Base-by-base conservation (phyloP, 73 alveolate genomes). In the Uronychia setigera region DNA sequence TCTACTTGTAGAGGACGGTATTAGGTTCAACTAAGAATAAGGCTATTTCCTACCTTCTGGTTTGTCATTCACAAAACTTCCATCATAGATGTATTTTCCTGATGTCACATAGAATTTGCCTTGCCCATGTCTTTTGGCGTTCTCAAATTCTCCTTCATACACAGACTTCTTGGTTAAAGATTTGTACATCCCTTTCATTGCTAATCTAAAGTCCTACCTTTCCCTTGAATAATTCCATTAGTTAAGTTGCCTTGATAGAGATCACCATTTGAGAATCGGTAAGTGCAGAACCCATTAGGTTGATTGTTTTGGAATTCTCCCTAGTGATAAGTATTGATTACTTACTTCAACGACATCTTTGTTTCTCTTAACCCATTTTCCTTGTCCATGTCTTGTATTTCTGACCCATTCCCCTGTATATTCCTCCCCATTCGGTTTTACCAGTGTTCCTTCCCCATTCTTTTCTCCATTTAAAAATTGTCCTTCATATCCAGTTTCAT, bases 401-500 rank as follows among this genome's bases (percentile, higher is more conserved):
- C 35, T 34, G 19, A 19, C 1, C 90, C 90, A 83, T 29, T 83
- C 79, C 1, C 90, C 90, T 0, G 31, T 32, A 33, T 83, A 83
- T 31, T 78, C 29, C 67, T 83, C 90, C 1, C 90, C 90, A 33
- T 83, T 76, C 1, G 78, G 79, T 30, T 74, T 83, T 26, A 59
- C 46, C 1, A 74, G 77, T 30, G 84, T 92, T 58, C 99, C 99
- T 78, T 91, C 79, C 57, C 99, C 99, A 81, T 95, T 82, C 78
- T 85, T 85, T 59, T 90, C 92, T 0, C 96, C 97, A 32, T 87
- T 81, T 33, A 35, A 31, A 32, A 88, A 93, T 32, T 88, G 80
- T 0, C 99, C 99, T 60, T 85, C 84, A 87, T 93, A 95, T 27
- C 82, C 84, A 32, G 95, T 58, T 0, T 96, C 97, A 85, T 95